These are phyloP conservation scores for Pyrus betulifolia DNA, from an alignment of 306 rosid genomes.

Conservation along the genomic window DNA sequence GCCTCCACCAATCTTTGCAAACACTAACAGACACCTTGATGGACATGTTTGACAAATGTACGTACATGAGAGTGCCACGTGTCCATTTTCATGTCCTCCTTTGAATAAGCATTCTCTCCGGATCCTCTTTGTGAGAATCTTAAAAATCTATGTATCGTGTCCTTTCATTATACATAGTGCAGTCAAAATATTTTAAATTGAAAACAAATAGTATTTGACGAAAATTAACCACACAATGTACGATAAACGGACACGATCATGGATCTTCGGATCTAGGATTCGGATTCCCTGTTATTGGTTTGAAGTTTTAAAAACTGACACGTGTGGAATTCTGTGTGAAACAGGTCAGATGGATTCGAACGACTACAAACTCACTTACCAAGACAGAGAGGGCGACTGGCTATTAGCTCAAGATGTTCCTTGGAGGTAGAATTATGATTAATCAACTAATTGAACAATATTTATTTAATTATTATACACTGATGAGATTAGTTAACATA, in stretches of 20 bases:
- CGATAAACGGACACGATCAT: fast-evolving
- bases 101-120: too few relatives aligned
- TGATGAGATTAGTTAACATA: background rate
- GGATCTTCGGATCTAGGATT: too few relatives aligned
- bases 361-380: conserved; percentile 50
- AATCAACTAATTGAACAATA: background rate
- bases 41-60: conserved; percentile 67
- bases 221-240: too few relatives aligned
- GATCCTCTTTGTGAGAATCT: too few relatives aligned
- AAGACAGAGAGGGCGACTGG: conserved; percentile 79
- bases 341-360: conserved; percentile 36
- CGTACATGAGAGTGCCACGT: background rate
- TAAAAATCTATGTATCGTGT: fast-evolving
- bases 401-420: conserved; percentile 62
- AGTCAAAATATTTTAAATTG: too few relatives aligned
- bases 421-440: conserved; percentile 51
- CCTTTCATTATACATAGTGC: fast-evolving
- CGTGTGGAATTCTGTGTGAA: background rate
- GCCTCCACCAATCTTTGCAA: conserved; percentile 37
- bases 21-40: conserved; percentile 47
- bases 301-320: background rate
- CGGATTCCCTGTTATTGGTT: too few relatives aligned
- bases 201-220: too few relatives aligned
- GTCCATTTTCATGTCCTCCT: background rate
- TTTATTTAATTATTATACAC: background rate